These are phyloP conservation scores for Monilinia fructigena DNA, from an alignment of 2,329 filamentous ascomycete genomes.

Conservation along the genomic window DNA sequence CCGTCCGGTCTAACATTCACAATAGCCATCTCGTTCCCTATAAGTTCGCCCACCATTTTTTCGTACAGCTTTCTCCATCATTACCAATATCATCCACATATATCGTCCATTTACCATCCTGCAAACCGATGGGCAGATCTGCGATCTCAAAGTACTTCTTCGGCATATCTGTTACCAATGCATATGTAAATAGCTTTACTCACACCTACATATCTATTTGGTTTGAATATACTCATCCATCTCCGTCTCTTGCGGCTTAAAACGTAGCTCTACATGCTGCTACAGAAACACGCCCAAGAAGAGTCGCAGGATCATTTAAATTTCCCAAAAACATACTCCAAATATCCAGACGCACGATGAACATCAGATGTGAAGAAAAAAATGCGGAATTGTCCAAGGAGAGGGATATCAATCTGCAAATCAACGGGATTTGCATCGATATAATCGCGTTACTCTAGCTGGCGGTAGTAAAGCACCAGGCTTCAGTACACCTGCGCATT, in stretches of 20 bases:
- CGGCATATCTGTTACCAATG: conserved; percentile 63
- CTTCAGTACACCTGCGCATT: conserved; percentile 46
- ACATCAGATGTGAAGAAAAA: conserved; percentile 69
- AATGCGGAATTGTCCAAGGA: conserved; percentile 74
- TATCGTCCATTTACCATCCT: conserved; percentile 68
- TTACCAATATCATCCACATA: conserved; percentile 67
- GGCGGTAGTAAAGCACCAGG: conserved; percentile 52
- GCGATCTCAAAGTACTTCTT: conserved; percentile 64
- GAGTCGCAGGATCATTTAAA: conserved; percentile 54
- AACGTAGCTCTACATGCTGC: conserved; percentile 57
- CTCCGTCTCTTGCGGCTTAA: conserved; percentile 60
- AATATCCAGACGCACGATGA: conserved; percentile 53
- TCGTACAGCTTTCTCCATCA: conserved; percentile 55
- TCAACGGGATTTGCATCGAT: conserved; percentile 77
- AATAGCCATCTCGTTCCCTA: conserved; percentile 58
- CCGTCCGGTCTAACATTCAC: conserved; percentile 71
- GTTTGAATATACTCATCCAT: conserved; percentile 64
- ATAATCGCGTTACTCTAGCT: conserved; percentile 70
- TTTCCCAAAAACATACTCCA: conserved; percentile 57
- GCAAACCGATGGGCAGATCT: conserved; percentile 60
- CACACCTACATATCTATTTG: conserved; percentile 66
- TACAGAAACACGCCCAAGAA: conserved; percentile 59
- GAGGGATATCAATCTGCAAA: conserved; percentile 73
- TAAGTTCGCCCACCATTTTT: conserved; percentile 62
- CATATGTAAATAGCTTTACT: conserved; percentile 70